Evolutionary conservation across 2,329 filamentous ascomycete species (phyloP).

Genomic region (Verticillium albo-atrum): DNA sequence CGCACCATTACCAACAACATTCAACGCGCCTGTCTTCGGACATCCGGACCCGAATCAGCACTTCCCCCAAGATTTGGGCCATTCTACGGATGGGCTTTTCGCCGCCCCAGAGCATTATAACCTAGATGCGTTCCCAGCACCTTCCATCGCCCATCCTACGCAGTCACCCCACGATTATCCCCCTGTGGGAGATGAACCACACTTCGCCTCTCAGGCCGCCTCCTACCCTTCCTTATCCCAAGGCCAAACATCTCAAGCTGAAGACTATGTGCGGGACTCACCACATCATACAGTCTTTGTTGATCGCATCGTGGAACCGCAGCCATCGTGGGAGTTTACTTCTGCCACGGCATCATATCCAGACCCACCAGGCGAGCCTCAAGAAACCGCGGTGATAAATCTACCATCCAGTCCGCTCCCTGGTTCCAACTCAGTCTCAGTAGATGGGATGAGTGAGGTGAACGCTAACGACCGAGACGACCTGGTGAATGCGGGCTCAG

Average conservation of each 20-base stretch:
- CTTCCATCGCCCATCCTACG: neutral
- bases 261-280: neutral
- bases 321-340: conserved; percentile 7
- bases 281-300: conserved; percentile 3
- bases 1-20: neutral
- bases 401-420: neutral
- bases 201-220: neutral
- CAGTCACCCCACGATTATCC: neutral
- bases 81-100: neutral
- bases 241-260: neutral
- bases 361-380: neutral
- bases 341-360: neutral
- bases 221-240: neutral
- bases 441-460: neutral
- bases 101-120: neutral
- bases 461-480: neutral
- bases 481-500: neutral
- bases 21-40: neutral
- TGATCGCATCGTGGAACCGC: conserved; percentile 8
- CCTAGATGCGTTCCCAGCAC: neutral
- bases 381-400: neutral
- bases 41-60: neutral
- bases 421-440: neutral
- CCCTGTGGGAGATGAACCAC: neutral
- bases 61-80: neutral